These are phyloP conservation scores for Candida broadrunensis DNA, from an alignment of 805 yeast genomes.

Conservation along the genomic window DNA sequence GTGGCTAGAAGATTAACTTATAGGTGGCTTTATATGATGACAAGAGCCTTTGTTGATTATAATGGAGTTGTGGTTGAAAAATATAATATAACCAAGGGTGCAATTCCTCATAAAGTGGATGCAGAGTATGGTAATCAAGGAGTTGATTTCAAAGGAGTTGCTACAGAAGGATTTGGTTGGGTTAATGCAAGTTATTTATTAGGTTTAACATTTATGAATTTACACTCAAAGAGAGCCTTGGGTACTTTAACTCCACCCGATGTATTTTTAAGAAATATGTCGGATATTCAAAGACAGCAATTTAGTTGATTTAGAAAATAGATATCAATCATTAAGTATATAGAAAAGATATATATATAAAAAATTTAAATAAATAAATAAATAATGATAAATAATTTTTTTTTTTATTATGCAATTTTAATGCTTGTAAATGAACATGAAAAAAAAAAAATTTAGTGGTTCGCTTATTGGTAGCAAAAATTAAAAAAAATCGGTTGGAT, in stretches of 20 bases:
- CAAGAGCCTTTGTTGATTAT: slow-evolving; percentile 84
- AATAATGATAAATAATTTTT: neutral
- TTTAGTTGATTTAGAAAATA: slow-evolving; percentile 1
- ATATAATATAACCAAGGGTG: slow-evolving; percentile 80
- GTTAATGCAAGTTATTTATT: slow-evolving; percentile 82
- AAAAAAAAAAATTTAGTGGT: no score
- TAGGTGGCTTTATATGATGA: slow-evolving; percentile 88
- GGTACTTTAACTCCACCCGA: slow-evolving; percentile 77
- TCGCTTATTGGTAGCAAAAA: no score
- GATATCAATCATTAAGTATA: neutral
- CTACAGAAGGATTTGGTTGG: slow-evolving; percentile 98
- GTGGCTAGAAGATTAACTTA: slow-evolving; percentile 71
- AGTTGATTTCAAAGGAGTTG: slow-evolving; percentile 85
- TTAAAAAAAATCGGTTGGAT: no score
- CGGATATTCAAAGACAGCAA: slow-evolving; percentile 32
- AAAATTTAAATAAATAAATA: no score
- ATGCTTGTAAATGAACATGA: no score
- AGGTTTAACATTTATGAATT: slow-evolving; percentile 66
- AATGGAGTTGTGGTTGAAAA: slow-evolving; percentile 96
- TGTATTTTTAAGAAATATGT: slow-evolving; percentile 52
- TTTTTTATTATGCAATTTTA: no score
- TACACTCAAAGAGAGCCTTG: slow-evolving; percentile 68
- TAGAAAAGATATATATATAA: neutral
- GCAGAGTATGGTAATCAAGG: slow-evolving; percentile 99
- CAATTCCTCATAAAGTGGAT: slow-evolving; percentile 85